Evolutionary conservation across 768 basidiomycete genomes (phyloP), one percentile per base, ranked within the genome.

Genomic region (Exsudoporus frostii): DNA sequence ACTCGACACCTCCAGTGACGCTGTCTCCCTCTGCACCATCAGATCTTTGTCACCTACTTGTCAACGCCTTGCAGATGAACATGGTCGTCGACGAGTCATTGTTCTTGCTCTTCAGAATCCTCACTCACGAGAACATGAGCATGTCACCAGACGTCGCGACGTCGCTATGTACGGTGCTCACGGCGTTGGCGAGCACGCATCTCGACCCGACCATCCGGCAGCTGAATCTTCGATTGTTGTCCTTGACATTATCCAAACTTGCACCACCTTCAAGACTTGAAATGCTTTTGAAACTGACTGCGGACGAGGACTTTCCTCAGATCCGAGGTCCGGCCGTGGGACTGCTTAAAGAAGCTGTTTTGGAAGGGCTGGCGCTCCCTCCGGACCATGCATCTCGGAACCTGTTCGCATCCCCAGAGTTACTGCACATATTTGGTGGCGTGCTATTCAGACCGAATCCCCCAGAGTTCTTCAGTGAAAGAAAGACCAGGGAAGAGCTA

Each of bases 241-340:
- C 83, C 1, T 69, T 77, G 37, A 65, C 85, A 1, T 74, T 89
- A 19, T 69, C 76, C 0, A 71, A 75, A 2, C 68, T 78, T 4
- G 79, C 81, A 1, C 67, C 80, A 0, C 60, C 70, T 33, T 58
- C 83, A 1, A 79, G 82, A 3, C 69, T 89, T 15, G 76, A 80
- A 38, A 68, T 84, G 9, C 73, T 90, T 4, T 67, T 73, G 11
- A 82, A 82, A 33, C 73, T 90, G 20, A 76, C 80, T 17, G 56
- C 61, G 10, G 74, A 81, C 51, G 66, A 67, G 6, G 71, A 79
- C 15, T 79, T 79, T 42, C 84, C 84, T 0, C 84, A 86, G 61
- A 86, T 90, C 77, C 77, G 83, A 9, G 80, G 82, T 0, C 85
- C 87, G 1, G 79, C 85, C 0, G 75, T 91, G 0, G 84, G 85